Base-by-base conservation (phyloP, 208 protist genomes). In the Tritrichomonas foetus region DNA sequence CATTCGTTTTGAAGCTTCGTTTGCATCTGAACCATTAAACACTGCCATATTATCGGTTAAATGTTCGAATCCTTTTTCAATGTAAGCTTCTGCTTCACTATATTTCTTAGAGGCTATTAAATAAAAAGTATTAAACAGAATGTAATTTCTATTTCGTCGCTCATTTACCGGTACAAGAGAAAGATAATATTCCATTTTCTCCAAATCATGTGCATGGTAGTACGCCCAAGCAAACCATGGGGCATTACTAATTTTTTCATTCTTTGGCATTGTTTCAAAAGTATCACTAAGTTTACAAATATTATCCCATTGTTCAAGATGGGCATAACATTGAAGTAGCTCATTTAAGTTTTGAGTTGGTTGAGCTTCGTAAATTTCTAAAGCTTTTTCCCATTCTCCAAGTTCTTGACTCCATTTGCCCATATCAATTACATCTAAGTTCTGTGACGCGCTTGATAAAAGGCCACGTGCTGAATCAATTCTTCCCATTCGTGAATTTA, bases 401-500 rank as follows among this genome's bases (percentile, higher is more conserved):
- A 89, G 30, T 47, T 89, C n/a, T 47, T 53, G 14, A 20, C 25
- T n/a, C 78, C 78, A 89, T 89, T 89, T 89, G 8, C 78, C 78
- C 57, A 20, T 89, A n/a, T 53, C 44, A n/a, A 30, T 57, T 14
- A 50, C 27, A 3, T 53, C 47, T 14, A 89, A 41, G 11, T 89
- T 47, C 0, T 8, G 9, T 55, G 78, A 89, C 16, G 57, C 47
- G 39, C 47, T 14, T 39, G 41, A 27, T 27, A 89, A 57, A 8
- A 89, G 30, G 30, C 78, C 78, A 57, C 78, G 44, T n/a, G 78
- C 78, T 33, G 78, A 89, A 22, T 89, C 78, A 13, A 89, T 89
- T 89, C 78, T 89, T 53, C 78, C 78, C 78, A 89, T 89, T 36
- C 41, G 53, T 20, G 78, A 53, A 30, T 89, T 89, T 16, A 89